Conservation (phyloP, 225 moss, liverwort and hornwort species). For the Asterella californica region DNA sequence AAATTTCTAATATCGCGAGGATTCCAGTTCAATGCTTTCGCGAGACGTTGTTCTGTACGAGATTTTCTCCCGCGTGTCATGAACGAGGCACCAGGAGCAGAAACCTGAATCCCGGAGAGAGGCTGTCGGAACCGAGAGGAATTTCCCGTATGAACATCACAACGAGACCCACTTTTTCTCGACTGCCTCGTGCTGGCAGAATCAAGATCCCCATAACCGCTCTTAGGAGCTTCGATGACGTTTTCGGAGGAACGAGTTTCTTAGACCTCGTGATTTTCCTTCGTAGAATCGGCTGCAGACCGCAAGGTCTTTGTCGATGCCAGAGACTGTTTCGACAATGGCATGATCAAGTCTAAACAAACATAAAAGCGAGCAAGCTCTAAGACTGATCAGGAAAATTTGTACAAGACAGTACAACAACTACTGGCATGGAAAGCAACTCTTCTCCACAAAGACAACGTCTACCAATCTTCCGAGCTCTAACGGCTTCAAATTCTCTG, state of each 20-base stretch:
- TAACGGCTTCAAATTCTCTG: too few species aligned
- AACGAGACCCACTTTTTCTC: neutral
- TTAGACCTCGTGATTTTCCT: neutral
- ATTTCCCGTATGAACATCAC: neutral
- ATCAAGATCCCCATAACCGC: neutral
- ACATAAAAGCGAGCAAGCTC: neutral
- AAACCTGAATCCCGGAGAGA: neutral
- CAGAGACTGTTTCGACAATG: neutral
- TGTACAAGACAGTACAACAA: neutral
- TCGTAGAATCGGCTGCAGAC: neutral
- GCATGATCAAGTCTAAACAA: neutral
- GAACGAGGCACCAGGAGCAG: neutral
- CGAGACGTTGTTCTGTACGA: neutral
- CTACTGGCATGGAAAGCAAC: neutral
- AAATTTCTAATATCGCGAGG: neutral
- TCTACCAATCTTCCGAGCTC: neutral
- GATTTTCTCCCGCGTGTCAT: conserved; percentile 8
- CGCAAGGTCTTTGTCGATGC: neutral
- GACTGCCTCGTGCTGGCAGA: neutral
- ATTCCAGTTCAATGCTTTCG: neutral
- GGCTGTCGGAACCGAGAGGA: neutral
- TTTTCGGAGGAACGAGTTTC: neutral
- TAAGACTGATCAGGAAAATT: neutral
- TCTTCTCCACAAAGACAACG: neutral
- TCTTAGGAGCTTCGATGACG: neutral